A percentile compares a stretch with the other conserved stretches of the same genome.
These are phyloP conservation scores for Candida chauliodis DNA, from an alignment of 805 yeast genomes.

Conservation along the genomic window DNA sequence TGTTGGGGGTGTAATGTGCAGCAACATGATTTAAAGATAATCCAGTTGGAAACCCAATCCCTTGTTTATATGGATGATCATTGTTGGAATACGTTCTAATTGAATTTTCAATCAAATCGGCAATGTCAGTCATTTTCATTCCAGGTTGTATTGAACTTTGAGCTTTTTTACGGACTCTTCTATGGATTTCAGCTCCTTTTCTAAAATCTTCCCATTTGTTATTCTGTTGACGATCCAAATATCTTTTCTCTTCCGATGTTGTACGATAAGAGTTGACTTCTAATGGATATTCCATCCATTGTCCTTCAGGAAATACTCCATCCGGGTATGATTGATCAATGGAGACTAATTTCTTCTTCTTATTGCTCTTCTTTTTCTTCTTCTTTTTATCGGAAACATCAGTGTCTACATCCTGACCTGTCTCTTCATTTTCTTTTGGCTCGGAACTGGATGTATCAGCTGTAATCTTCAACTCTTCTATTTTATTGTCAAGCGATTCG, in stretches of 20 bases:
- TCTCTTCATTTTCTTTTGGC: slow-evolving; percentile 25
- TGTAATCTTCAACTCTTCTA: slow-evolving; percentile 12
- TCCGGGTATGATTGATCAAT: slow-evolving; percentile 68
- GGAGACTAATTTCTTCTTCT: slow-evolving; percentile 53
- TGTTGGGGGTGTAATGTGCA: slow-evolving; percentile 96
- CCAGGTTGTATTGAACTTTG: slow-evolving; percentile 79
- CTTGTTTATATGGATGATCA: slow-evolving; percentile 63
- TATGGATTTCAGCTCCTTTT: slow-evolving; percentile 93
- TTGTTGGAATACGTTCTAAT: slow-evolving; percentile 72
- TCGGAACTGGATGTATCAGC: not conserved
- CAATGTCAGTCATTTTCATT: slow-evolving; percentile 85
- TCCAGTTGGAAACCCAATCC: slow-evolving; percentile 99
- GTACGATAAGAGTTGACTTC: slow-evolving; percentile 66
- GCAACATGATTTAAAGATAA: slow-evolving; percentile 90
- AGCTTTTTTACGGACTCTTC: slow-evolving; percentile 82
- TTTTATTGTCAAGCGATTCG: slow-evolving; percentile 10
- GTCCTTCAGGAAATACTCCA: slow-evolving; percentile 79
- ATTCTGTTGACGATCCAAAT: slow-evolving; percentile 60
- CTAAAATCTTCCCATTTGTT: slow-evolving; percentile 83
- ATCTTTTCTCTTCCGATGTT: slow-evolving; percentile 83
- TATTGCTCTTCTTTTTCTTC: slow-evolving; percentile 48
- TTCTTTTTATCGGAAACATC: slow-evolving; percentile 16
- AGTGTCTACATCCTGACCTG: slow-evolving; percentile 36
- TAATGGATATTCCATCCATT: slow-evolving; percentile 74
- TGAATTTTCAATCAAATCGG: slow-evolving; percentile 83